Conservation (phyloP, 2,329 filamentous ascomycete species). For the Dothideomycetes sp. region DNA sequence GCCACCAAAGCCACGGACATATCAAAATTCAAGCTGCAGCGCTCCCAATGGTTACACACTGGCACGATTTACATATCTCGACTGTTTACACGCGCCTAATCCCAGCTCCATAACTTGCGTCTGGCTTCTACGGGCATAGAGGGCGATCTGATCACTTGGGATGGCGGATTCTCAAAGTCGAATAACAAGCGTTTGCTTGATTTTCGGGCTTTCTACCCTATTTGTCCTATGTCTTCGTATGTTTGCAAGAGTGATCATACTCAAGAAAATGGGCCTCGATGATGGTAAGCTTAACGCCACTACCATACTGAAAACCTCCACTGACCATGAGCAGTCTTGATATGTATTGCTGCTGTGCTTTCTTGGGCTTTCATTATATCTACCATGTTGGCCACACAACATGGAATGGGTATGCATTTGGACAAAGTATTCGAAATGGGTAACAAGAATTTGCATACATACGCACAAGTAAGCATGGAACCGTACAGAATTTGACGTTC, state of each 20-base stretch:
- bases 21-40: too few relatives aligned
- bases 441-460: not conserved
- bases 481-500: not conserved
- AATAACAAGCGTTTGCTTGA: not conserved
- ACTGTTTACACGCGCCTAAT: too few relatives aligned
- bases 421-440: conserved; percentile 3
- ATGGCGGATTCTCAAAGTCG: conserved; percentile 8
- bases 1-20: too few relatives aligned
- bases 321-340: conserved; percentile 1
- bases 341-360: conserved; percentile 2
- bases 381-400: not conserved
- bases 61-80: too few relatives aligned
- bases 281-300: not conserved
- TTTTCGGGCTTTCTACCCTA: not conserved
- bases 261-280: conserved; percentile 7
- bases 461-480: not conserved
- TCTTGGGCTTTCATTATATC: conserved; percentile 2
- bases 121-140: too few relatives aligned
- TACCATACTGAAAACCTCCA: not conserved
- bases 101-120: too few relatives aligned
- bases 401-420: conserved; percentile 4
- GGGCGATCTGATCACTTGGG: too few relatives aligned
- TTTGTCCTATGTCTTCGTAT: conserved; percentile 1
- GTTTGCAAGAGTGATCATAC: conserved; percentile 4
- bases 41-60: too few relatives aligned